A percentile compares a stretch with the other conserved stretches of the same genome.
phyloP scores from a whole-genome alignment of 768 basidiomycete species.

The Mycena leptocephala region DNA sequence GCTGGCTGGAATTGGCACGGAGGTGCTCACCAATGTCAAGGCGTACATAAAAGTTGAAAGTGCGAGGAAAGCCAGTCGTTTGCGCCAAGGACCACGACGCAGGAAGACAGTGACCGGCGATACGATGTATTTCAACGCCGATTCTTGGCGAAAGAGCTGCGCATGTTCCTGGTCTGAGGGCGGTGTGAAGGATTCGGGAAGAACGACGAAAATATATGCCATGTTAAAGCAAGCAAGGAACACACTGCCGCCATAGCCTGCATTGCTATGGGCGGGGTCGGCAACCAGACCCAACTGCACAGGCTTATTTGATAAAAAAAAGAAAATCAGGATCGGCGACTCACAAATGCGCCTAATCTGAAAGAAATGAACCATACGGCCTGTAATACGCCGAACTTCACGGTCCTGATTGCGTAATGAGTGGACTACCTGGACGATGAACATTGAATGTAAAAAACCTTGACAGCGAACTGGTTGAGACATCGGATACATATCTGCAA shows the following conservation, averaged over 20 bases:
- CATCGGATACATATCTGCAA: constrained; percentile 10
- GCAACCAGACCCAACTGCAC: neutral
- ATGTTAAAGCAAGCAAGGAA: neutral
- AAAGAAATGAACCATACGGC: constrained; percentile 3
- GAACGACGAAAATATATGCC: neutral
- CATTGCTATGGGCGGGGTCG: neutral
- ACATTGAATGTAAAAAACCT: neutral
- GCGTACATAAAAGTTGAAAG: neutral
- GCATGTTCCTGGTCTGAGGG: neutral
- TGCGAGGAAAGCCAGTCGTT: neutral
- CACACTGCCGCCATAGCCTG: neutral
- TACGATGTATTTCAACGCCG: neutral
- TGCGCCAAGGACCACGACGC: neutral
- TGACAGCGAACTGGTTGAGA: neutral
- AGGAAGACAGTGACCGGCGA: neutral
- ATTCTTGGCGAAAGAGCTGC: neutral
- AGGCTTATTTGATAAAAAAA: neutral
- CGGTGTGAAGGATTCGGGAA: constrained; percentile 5
- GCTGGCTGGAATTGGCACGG: too few relatives aligned
- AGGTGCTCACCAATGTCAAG: neutral
- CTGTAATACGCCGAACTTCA: neutral
- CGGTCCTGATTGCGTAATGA: neutral
- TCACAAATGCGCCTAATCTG: neutral
- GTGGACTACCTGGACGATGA: neutral
- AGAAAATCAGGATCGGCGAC: neutral